Conservation (phyloP, 2,329 filamentous ascomycete genomes). For the Aspergillus sp. region DNA sequence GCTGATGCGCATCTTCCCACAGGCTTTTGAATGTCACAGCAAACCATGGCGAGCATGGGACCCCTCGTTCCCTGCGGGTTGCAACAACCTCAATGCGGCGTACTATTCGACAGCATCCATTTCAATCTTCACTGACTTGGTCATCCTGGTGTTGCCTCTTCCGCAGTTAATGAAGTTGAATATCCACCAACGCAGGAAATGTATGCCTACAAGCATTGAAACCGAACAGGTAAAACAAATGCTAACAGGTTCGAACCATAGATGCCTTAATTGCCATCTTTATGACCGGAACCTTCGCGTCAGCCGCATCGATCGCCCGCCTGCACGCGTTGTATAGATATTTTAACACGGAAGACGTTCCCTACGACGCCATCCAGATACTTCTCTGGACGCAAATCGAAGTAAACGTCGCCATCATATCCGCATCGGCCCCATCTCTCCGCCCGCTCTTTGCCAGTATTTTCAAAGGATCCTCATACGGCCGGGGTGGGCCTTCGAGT, state of each 20-base stretch:
- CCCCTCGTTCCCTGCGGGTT: constrained; percentile 6
- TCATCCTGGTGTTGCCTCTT: constrained; percentile 14
- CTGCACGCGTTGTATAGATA: constrained; percentile 17
- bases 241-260: neutral
- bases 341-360: constrained; percentile 11
- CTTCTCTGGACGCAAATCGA: constrained; percentile 15
- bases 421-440: constrained; percentile 15
- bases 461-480: constrained; percentile 10
- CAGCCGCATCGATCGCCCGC: constrained; percentile 15
- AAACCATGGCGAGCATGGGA: constrained; percentile 19
- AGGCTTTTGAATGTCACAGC: constrained; percentile 18
- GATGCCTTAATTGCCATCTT: constrained; percentile 14
- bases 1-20: neutral
- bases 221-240: neutral
- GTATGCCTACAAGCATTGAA: neutral
- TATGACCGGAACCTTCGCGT: constrained; percentile 13
- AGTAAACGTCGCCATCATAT: constrained; percentile 18
- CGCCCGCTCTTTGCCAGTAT: constrained; percentile 8
- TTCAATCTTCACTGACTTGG: constrained; percentile 14
- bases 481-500: neutral
- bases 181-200: constrained; percentile 9
- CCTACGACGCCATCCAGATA: constrained; percentile 10
- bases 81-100: constrained; percentile 9
- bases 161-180: constrained; percentile 11
- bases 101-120: constrained; percentile 12